These are phyloP conservation scores for Phoma sp. DNA, from an alignment of 2,329 filamentous ascomycete genomes.

Conservation along the genomic window DNA sequence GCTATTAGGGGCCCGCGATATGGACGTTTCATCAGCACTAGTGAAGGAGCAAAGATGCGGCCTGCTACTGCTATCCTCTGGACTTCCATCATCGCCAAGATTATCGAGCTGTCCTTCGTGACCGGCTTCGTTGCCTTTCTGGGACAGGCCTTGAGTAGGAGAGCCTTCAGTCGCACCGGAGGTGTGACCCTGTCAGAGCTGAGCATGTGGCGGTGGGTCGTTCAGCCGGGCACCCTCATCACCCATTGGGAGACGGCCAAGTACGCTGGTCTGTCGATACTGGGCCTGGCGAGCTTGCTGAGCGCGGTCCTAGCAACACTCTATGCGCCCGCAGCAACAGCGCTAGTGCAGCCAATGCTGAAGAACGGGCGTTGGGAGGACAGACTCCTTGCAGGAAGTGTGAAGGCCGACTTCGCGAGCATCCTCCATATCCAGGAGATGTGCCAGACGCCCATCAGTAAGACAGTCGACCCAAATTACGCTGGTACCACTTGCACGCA, in stretches of 20 bases:
- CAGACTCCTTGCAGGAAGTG: conserved; percentile 60
- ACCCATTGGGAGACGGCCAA: conserved; percentile 70
- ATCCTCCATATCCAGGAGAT: conserved; percentile 58
- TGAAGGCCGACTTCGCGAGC: conserved; percentile 70
- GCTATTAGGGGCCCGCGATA: conserved; percentile 68
- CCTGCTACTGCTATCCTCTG: conserved; percentile 71
- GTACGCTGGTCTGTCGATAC: conserved; percentile 66
- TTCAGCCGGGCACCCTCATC: conserved; percentile 70
- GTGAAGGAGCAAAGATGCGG: conserved; percentile 55
- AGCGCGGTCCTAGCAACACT: conserved; percentile 71
- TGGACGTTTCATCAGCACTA: conserved; percentile 60
- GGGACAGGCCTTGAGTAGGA: conserved; percentile 73
- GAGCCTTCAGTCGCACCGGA: conserved; percentile 64
- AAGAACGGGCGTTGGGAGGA: conserved; percentile 61
- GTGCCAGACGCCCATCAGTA: conserved; percentile 67
- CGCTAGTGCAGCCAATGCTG: conserved; percentile 75
- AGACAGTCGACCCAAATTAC: conserved; percentile 20
- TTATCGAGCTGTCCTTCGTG: conserved; percentile 78
- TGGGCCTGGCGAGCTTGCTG: conserved; percentile 68
- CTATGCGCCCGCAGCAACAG: conserved; percentile 78
- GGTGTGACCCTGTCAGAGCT: conserved; percentile 80
- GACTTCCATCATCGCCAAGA: conserved; percentile 73
- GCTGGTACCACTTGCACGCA: conserved; percentile 66
- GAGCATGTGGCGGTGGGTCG: conserved; percentile 74
- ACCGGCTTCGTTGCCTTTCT: conserved; percentile 77